These are phyloP conservation scores for Eucalyptus marginata DNA, from an alignment of 345 rosid species.

Conservation along the genomic window DNA sequence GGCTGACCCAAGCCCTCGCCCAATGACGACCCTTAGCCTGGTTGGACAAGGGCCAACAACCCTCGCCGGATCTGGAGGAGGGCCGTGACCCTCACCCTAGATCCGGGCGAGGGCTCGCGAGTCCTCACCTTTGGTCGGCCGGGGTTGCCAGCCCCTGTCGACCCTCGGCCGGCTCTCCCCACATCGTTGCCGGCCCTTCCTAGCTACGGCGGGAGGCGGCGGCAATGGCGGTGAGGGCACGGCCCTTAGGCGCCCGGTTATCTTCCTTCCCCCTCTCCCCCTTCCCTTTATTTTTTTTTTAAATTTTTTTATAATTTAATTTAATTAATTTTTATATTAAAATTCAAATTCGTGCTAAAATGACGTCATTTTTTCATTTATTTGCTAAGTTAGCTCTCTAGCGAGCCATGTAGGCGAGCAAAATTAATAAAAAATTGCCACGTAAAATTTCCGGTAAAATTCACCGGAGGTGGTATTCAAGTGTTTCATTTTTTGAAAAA, in stretches of 20 bases:
- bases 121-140: accelerated
- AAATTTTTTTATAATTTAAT: too few relatives aligned
- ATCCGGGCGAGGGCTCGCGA: accelerated
- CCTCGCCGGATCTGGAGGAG: accelerated
- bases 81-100: accelerated
- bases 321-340: too few relatives aligned
- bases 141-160: accelerated
- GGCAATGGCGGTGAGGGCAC: accelerated
- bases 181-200: accelerated
- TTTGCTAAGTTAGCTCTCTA: accelerated
- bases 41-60: accelerated
- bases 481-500: too few relatives aligned
- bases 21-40: accelerated
- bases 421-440: too few relatives aligned
- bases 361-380: accelerated
- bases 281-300: too few relatives aligned
- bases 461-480: accelerated
- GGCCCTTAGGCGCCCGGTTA: accelerated
- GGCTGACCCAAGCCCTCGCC: too few relatives aligned
- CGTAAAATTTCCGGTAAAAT: accelerated
- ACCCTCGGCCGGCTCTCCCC: too few relatives aligned
- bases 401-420: accelerated
- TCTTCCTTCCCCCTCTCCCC: too few relatives aligned
- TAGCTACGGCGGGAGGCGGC: accelerated
- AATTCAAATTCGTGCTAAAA: too few relatives aligned